Percentiles rank a stretch among this genome's conserved stretches.
phyloP scores from a whole-genome alignment of 495 filamentous ascomycete genomes.

The Tricharina praecox region DNA sequence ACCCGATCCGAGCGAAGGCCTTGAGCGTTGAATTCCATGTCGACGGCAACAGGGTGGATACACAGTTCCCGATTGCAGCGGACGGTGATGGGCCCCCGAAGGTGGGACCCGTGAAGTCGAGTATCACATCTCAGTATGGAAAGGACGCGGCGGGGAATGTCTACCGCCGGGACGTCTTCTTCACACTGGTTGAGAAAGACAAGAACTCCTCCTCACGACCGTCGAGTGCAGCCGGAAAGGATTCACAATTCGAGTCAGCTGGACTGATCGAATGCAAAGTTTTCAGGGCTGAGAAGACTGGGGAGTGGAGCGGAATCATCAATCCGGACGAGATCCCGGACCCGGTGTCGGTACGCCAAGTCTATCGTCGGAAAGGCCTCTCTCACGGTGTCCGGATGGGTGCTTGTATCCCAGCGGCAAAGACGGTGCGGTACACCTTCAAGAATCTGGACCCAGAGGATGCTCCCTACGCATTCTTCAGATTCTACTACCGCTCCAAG shows the following conservation, averaged over 20 bases:
- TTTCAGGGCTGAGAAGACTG: slow-evolving; percentile 12
- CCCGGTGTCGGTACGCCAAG: slow-evolving; percentile 1
- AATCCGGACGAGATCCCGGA: slow-evolving; percentile 6
- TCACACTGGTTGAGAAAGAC: slow-evolving; percentile 5
- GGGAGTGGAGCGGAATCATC: slow-evolving; percentile 9
- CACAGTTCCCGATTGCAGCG: slow-evolving; percentile 12
- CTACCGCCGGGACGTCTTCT: slow-evolving; percentile 20
- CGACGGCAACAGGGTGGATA: slow-evolving; percentile 19
- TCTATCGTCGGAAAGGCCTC: slow-evolving; percentile 2
- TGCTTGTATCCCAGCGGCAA: slow-evolving; percentile 8
- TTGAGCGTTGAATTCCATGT: slow-evolving; percentile 20
- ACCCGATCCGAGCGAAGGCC: slow-evolving; percentile 12
- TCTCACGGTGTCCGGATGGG: slow-evolving; percentile 14
- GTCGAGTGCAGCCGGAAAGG: neutral
- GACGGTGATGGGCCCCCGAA: slow-evolving; percentile 2
- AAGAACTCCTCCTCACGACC: neutral
- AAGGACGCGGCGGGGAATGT: slow-evolving; percentile 1
- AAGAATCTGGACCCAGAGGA: slow-evolving; percentile 17
- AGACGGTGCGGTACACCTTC: slow-evolving; percentile 7
- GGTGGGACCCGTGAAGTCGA: slow-evolving; percentile 17
- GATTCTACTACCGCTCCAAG: slow-evolving; percentile 18
- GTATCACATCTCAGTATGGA: slow-evolving; percentile 19
- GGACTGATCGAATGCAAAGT: slow-evolving; percentile 23
- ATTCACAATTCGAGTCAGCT: neutral
- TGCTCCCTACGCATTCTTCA: slow-evolving; percentile 17